These are phyloP conservation scores for Cercospora sp. DNA, from an alignment of 2,329 filamentous ascomycete species.

Conservation along the genomic window DNA sequence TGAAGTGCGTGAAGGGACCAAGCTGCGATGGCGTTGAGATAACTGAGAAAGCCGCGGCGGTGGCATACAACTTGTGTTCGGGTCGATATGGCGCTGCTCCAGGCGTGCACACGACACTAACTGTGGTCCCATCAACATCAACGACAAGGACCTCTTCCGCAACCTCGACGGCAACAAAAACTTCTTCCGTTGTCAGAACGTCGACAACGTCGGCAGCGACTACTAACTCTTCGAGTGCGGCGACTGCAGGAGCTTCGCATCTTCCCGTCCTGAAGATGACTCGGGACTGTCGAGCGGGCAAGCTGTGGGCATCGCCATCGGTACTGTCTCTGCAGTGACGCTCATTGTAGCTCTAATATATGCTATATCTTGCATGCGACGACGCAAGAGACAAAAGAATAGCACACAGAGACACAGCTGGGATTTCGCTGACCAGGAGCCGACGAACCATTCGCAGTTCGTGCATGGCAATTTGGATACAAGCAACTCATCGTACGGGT, in stretches of 20 bases:
- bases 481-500: background rate
- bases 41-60: conserved; percentile 6
- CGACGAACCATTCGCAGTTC: conserved; percentile 32
- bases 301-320: conserved; percentile 39
- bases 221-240: background rate
- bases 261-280: conserved; percentile 10
- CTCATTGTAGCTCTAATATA: conserved; percentile 30
- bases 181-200: background rate
- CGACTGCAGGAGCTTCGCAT: conserved; percentile 3
- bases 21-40: conserved; percentile 2
- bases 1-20: conserved; percentile 26
- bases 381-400: conserved; percentile 21
- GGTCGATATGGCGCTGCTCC: conserved; percentile 27
- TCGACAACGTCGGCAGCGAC: background rate
- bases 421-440: conserved; percentile 39
- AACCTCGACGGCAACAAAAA: background rate
- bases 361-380: conserved; percentile 27
- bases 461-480: background rate
- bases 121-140: conserved; percentile 11
- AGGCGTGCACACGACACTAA: conserved; percentile 31
- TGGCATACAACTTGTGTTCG: conserved; percentile 35
- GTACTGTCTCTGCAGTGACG: conserved; percentile 34
- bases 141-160: background rate
- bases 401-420: conserved; percentile 32
- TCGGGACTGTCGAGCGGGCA: conserved; percentile 34